These are phyloP conservation scores for Candida arabinofermentans DNA, from an alignment of 805 yeast genomes.

Conservation along the genomic window DNA sequence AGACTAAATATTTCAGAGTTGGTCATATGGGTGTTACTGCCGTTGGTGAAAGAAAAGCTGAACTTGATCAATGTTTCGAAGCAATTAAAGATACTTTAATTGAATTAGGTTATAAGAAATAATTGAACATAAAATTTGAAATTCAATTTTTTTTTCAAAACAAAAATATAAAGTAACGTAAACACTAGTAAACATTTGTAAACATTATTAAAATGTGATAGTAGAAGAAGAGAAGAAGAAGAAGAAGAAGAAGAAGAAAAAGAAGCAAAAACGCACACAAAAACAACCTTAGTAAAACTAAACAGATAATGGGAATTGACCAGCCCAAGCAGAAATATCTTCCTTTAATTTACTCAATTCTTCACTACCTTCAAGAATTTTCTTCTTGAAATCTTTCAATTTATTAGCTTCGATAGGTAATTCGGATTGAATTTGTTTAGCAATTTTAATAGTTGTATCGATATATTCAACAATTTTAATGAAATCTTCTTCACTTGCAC, in stretches of 20 bases:
- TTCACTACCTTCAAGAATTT: conserved; percentile 66
- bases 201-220: too few species aligned
- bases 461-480: conserved; percentile 75
- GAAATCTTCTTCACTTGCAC: conserved; percentile 76
- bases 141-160: background rate
- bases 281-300: conserved; percentile 29
- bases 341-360: conserved; percentile 63
- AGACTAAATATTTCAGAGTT: conserved; percentile 80
- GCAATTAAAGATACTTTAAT: conserved; percentile 42
- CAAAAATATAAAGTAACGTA: too few species aligned
- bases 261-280: background rate
- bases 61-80: conserved; percentile 46
- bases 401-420: conserved; percentile 92
- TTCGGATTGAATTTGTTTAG: conserved; percentile 67
- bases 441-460: conserved; percentile 71
- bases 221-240: background rate
- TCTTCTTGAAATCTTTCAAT: conserved; percentile 92
- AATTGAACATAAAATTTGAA: conserved; percentile 35
- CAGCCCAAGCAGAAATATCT: conserved; percentile 91
- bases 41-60: conserved; percentile 48
- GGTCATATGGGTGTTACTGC: conserved; percentile 95
- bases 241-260: background rate
- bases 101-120: conserved; percentile 26
- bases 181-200: too few species aligned
- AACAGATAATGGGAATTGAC: conserved; percentile 69